Percentiles rank a stretch among this genome's conserved stretches.
These are phyloP conservation scores for Sporisorium sorghi DNA, from an alignment of 1,284 basidiomycete genomes.

Conservation along the genomic window DNA sequence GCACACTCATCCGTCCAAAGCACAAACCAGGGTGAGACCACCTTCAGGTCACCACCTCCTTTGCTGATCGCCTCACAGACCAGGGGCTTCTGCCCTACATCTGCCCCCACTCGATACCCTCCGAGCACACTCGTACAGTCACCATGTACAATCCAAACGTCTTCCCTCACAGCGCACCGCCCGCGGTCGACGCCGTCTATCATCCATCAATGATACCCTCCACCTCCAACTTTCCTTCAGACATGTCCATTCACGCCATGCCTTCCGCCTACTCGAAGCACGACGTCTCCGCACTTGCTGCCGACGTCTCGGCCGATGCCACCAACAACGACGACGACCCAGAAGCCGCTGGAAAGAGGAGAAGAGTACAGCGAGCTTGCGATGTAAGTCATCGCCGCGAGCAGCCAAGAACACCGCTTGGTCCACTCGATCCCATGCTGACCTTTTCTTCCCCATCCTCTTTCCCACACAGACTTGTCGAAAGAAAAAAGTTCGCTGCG, in stretches of 20 bases:
- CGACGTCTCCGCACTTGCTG: conserved; percentile 18
- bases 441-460: neutral
- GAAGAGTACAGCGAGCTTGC: conserved; percentile 60
- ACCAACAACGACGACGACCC: conserved; percentile 49
- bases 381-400: conserved; percentile 49
- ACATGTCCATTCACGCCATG: conserved; percentile 11
- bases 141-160: conserved; percentile 24
- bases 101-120: neutral
- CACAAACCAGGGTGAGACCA: too few species aligned
- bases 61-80: neutral
- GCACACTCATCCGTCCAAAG: neutral
- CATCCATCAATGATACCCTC: conserved; percentile 26
- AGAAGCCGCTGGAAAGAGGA: conserved; percentile 54
- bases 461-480: conserved; percentile 46
- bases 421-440: neutral
- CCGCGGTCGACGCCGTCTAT: conserved; percentile 20
- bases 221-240: conserved; percentile 12
- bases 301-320: conserved; percentile 24
- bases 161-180: conserved; percentile 16
- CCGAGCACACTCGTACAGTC: neutral
- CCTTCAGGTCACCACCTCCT: neutral
- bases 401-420: too few species aligned
- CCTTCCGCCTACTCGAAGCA: conserved; percentile 15
- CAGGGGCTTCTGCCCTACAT: conserved; percentile 1
- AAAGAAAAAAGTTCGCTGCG: conserved; percentile 64